Evolutionary conservation across 371 early-diverging fungal species (phyloP).

Genomic region (Mucor velutinosus): DNA sequence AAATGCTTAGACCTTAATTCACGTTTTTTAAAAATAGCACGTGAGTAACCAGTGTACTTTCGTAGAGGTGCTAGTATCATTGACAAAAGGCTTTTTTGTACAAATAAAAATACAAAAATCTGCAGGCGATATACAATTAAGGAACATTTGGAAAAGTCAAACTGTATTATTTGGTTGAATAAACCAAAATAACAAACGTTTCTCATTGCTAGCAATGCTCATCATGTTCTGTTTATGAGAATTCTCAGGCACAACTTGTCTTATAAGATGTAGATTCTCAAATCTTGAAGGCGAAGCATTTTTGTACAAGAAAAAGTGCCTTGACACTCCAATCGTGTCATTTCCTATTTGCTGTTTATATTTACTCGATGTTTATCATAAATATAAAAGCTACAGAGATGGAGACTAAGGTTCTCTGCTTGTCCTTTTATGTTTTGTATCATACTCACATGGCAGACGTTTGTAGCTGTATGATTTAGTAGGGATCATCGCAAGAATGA

Average conservation of each 20-base stretch:
- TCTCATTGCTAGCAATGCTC: neutral
- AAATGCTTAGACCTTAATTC: neutral
- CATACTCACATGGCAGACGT: neutral
- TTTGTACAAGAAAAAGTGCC: neutral
- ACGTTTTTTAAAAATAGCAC: conserved; percentile 2
- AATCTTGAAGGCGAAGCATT: neutral
- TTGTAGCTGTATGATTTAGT: neutral
- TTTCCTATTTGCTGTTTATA: neutral
- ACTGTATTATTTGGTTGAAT: neutral
- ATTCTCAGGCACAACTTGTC: neutral
- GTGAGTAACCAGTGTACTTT: neutral
- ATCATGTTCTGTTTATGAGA: neutral
- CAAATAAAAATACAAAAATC: neutral
- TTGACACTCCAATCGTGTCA: neutral
- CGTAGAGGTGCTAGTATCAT: neutral
- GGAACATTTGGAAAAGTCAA: neutral
- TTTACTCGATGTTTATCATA: neutral
- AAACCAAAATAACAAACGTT: neutral
- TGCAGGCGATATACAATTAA: neutral
- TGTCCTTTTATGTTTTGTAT: neutral
- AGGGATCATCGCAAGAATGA: neutral
- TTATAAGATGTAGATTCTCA: neutral
- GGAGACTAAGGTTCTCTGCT: neutral
- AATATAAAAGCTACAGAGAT: neutral
- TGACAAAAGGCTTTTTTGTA: neutral